These are phyloP conservation scores for Heracleum sosnowskyi DNA, from an alignment of 129 eudicot species.

Conservation along the genomic window DNA sequence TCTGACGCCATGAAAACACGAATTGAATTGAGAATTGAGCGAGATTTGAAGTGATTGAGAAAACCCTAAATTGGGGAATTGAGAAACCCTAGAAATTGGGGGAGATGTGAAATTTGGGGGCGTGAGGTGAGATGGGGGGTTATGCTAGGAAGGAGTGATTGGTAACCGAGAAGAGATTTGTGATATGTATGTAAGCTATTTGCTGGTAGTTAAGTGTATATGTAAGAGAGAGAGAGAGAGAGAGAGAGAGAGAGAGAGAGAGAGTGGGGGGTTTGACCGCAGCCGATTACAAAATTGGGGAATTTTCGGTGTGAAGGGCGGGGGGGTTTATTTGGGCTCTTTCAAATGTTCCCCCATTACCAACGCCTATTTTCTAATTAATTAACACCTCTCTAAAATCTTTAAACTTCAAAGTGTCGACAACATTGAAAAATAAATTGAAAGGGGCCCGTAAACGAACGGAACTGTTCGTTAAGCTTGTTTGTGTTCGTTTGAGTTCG, in stretches of 20 bases:
- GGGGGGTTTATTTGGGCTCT: neutral
- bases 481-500: too few species aligned
- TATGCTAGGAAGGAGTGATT: neutral
- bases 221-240: neutral
- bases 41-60: neutral
- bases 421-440: too few species aligned
- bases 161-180: neutral
- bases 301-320: slow-evolving; percentile 2
- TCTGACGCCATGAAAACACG: slow-evolving; percentile 11
- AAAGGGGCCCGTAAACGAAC: too few species aligned
- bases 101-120: neutral
- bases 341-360: too few species aligned
- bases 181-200: neutral
- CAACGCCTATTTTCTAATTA: too few species aligned
- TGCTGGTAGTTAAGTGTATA: neutral
- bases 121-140: neutral
- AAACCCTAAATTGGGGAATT: neutral
- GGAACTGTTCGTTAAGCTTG: too few species aligned
- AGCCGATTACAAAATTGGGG: neutral
- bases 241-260: neutral
- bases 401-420: too few species aligned
- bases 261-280: neutral
- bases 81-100: slow-evolving; percentile 4
- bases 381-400: too few species aligned
- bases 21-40: neutral